phyloP scores from a whole-genome alignment of 2,329 filamentous ascomycete genomes.

The Massarina eburnea region DNA sequence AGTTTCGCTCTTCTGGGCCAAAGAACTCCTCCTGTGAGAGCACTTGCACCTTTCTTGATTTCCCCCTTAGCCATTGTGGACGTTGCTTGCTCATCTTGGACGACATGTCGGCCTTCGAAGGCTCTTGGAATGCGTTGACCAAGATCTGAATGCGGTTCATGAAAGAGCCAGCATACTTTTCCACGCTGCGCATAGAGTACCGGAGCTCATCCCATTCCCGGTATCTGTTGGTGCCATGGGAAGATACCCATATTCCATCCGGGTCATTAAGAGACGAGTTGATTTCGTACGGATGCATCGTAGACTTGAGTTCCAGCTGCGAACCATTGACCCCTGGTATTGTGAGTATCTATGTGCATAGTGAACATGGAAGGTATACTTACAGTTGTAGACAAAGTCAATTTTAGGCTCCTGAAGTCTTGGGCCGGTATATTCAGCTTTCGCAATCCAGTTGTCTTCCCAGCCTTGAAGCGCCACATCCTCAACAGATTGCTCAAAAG shows the following conservation, averaged over 20 bases:
- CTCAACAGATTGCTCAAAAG: conserved; percentile 43
- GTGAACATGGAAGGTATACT: conserved; percentile 6
- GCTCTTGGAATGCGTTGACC: conserved; percentile 43
- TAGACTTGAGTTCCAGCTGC: conserved; percentile 41
- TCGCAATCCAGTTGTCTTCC: conserved; percentile 48
- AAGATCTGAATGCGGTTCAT: conserved; percentile 49
- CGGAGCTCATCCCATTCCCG: conserved; percentile 51
- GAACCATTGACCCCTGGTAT: conserved; percentile 47
- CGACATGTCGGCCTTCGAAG: not conserved
- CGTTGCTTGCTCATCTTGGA: conserved; percentile 32
- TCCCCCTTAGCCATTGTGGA: conserved; percentile 43
- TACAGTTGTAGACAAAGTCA: conserved; percentile 48
- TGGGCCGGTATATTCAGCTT: conserved; percentile 35
- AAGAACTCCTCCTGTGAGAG: conserved; percentile 49
- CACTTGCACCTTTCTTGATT: conserved; percentile 41
- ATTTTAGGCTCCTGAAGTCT: conserved; percentile 45
- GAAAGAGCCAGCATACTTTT: conserved; percentile 45
- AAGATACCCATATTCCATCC: conserved; percentile 45
- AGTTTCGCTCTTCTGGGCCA: conserved; percentile 39
- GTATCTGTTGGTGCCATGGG: conserved; percentile 48
- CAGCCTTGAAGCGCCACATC: conserved; percentile 45
- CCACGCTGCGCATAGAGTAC: conserved; percentile 48
- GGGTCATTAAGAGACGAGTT: conserved; percentile 46
- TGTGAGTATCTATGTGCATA: conserved; percentile 1
- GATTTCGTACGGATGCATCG: conserved; percentile 44